Base-by-base conservation (phyloP, 2,329 filamentous ascomycete genomes). In the Capronia coronata region DNA sequence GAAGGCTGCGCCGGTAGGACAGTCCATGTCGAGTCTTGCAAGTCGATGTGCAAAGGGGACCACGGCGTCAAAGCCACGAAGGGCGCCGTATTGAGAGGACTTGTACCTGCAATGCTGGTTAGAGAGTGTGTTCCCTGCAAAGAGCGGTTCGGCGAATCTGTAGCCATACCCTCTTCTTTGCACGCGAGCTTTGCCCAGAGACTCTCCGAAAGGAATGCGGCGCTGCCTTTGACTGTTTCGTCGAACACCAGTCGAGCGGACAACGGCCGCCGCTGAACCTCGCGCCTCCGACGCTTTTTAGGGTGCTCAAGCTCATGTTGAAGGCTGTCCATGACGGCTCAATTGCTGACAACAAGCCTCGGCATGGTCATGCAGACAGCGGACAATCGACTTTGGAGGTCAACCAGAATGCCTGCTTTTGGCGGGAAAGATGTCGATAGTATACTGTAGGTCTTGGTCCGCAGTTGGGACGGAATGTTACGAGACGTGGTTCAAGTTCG, bases 171-270 rank as follows among this genome's bases (percentile, higher is more conserved):
- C 59, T 59, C 58, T 59, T 59, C 73, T 62, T 58, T 69, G 68
- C 60, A 77, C 63, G 60, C 80, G 44, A 97, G 76, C 63, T 94
- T 86, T 40, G 77, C 74, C 62, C 90, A 88, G 44, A 98, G 75
- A 67, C 95, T 88, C 62, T 88, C 84, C 10, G 91, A 95, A 46
- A 97, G 69, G 57, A 93, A 79, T 56, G 89, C 93, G 54, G 90
- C 77, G 64, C 95, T 87, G 46, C 87, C 87, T 68, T 84, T 87
- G 61, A 94, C 76, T 66, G 86, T 84, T 64, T 89, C 86, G 67
- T 95, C 89, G 49, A 96, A 79, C 30, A 94, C 78, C 43, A 97
- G 75, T 50, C 86, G 82, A 49, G 88, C 90, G 51, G 86, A 78
- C 51, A 94, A 76, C 37, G 90, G 72, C 47, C 71, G 67, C 48